Evolutionary conservation across 257 asterid genomes (phyloP), one percentile per base, ranked within the genome.

Genomic region (Penstemon eatonii): DNA sequence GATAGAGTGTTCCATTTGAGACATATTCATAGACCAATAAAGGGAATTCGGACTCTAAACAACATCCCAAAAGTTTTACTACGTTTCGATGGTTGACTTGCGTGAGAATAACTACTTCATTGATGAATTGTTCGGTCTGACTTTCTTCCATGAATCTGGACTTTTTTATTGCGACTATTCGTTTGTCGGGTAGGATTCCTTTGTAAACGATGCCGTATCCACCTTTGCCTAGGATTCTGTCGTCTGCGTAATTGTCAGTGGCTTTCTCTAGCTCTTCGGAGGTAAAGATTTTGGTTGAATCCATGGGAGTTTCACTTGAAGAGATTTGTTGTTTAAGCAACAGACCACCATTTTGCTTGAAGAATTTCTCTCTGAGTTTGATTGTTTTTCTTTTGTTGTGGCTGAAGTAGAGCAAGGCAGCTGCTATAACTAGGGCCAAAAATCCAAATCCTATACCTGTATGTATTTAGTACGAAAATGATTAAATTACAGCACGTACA

Each of bases 41-140:
- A 0, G 87, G 83, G 9, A 83, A 85, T 64, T 77, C 81, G 1
- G 83, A 57, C 67, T 83, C 83, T 43, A 77, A 38, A 51, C 87
- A 82, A 77, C 87, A 82, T 0, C 87, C 87, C 9, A 80, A 59
- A 69, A 83, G 76, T 47, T 78, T 80, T 65, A 83, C 85, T 0
- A 77, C 85, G 0, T 80, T 80, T 25, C 87, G 59, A 52, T 83
- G 87, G 60, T 80, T 83, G 7, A 80, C 67, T 15, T 83, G 87
- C 13, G 83, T 77, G 52, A 83, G 81, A 73, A 83, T 83, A 39
- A 75, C 68, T 38, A 80, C 73, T 65, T 80, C 85, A 47, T 83
- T 83, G 44, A 83, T 83, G 33, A 83, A 80, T 40, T 66, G 78
- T 43, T 83, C 88, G 8, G 78, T 71, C 15, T 83, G 83, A n/a